Base-by-base conservation (phyloP, 768 basidiomycete genomes). In the Rhodosporidiobolus sp. region DNA sequence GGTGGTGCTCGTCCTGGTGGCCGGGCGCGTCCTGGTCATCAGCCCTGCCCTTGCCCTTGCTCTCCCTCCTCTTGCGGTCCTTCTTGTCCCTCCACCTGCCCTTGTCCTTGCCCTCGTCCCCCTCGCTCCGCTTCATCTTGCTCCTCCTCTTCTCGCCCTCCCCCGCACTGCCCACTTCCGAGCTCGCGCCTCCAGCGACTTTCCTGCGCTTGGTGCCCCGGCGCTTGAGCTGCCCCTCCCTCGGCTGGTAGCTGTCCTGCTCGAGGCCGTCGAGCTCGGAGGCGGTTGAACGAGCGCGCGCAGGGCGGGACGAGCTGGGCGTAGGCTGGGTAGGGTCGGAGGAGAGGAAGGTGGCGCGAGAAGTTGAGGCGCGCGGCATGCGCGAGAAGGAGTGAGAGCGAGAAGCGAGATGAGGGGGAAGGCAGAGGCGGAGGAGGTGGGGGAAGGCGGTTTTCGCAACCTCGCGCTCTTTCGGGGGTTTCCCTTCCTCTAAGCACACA, bases 101-200 rank as follows among this genome's bases (percentile, higher is more conserved):
- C 38, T 43, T 43, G 38, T 43, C 38, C n/a, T n/a, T n/a, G 38
- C 38, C 38, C 8, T 43, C 38, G 38, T 43, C 38, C 8, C 38
- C 8, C 8, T 43, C 38, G 38, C 14, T 14, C 6, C 45, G n/a
- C 11, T 30, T 22, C 46, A 34, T 62, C 46, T 28, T 34, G 45
- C 10, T 3, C 20, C n/a, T 58, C 58, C 30, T 61, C 20, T 56
- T 49, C 56, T 64, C 35, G 11, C 63, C 26, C 38, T 70, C 60
- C 28, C 57, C 63, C n/a, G 28, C 57, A 28, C 62, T 28, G 10
- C 17, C 38, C 50, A 55, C 54, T 49, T 34, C 11, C 63, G 63
- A 34, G 38, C 10, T 16, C 45, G 61, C 20, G 22, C 45, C 11
- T 24, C 20, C 1, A 2, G 46, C 24, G 34, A 43, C 9, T 49